A percentile compares a stretch with the other conserved stretches of the same genome.
Conservation (phyloP, 371 early-diverging fungal species). For the Blakeslea trispora region DNA sequence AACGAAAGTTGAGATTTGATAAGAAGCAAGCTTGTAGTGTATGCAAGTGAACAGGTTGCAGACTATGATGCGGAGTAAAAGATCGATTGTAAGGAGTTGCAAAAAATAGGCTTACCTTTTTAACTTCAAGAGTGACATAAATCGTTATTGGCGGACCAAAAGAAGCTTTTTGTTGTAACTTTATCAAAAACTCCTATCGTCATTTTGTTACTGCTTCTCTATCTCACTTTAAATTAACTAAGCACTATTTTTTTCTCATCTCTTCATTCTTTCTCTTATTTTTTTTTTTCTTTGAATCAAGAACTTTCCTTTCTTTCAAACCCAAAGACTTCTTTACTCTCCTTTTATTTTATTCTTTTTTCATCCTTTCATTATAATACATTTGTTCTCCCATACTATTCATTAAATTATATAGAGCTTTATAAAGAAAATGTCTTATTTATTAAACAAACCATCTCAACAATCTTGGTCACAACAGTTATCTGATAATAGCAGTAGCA, state of each 20-base stretch:
- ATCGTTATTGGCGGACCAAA: conserved; percentile 6
- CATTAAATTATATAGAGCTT: background rate
- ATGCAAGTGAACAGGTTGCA: background rate
- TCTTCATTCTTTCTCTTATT: conserved; percentile 10
- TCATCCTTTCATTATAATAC: background rate
- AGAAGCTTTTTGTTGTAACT: conserved; percentile 2
- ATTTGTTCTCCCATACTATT: background rate
- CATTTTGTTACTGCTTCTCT: conserved; percentile 5
- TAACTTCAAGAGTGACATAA: background rate
- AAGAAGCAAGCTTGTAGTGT: too few relatives aligned
- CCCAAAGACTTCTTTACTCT: background rate
- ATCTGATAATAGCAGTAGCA: conserved; percentile 8
- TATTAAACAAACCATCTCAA: conserved; percentile 3
- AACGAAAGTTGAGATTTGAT: background rate
- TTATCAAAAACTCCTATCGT: conserved; percentile 18
- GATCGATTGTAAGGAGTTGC: conserved; percentile 1
- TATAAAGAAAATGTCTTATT: conserved; percentile 8
- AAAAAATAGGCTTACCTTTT: conserved; percentile 1
- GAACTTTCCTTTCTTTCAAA: background rate
- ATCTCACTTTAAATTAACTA: conserved; percentile 7
- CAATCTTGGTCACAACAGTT: conserved; percentile 14
- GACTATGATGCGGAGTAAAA: background rate
- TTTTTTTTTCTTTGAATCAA: conserved; percentile 5
- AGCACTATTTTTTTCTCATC: conserved; percentile 8
- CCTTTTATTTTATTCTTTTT: background rate